Conservation (phyloP, 2,329 filamentous ascomycete genomes). For the Xylariomycetidae sp. region DNA sequence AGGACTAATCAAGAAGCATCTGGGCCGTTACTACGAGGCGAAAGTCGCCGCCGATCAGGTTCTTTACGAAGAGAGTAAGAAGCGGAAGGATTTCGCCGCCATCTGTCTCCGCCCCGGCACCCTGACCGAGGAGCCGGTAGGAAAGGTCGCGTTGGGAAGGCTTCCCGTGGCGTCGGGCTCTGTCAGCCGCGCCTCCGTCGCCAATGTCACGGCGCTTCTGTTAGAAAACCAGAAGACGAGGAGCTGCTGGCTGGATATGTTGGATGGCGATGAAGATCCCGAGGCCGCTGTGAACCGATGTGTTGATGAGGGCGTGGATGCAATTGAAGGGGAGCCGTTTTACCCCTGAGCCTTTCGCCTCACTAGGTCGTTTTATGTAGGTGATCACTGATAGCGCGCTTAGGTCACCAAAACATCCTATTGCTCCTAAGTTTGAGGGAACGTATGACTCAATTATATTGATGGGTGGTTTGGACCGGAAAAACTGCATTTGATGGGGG, state of each 20-base stretch:
- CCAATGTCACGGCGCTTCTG: slow-evolving; percentile 50
- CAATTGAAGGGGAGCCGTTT: slow-evolving; percentile 47
- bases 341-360: too few relatives aligned
- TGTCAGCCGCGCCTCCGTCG: slow-evolving; percentile 56
- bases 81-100: slow-evolving; percentile 37
- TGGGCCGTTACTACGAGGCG: slow-evolving; percentile 54
- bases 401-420: too few relatives aligned
- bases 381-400: too few relatives aligned
- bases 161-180: slow-evolving; percentile 32
- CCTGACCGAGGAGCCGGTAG: slow-evolving; percentile 45
- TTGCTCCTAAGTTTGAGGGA: too few relatives aligned
- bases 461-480: too few relatives aligned
- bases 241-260: slow-evolving; percentile 51
- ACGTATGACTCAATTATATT: too few relatives aligned
- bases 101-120: slow-evolving; percentile 50
- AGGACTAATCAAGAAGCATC: slow-evolving; percentile 34
- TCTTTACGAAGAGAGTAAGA: slow-evolving; percentile 44
- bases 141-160: slow-evolving; percentile 43
- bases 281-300: slow-evolving; percentile 43
- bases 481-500: too few relatives aligned
- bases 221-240: slow-evolving; percentile 44
- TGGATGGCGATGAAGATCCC: slow-evolving; percentile 48
- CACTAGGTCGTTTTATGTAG: too few relatives aligned
- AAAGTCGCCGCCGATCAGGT: slow-evolving; percentile 57
- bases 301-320: slow-evolving; percentile 45